Base-by-base conservation (phyloP, 2,329 filamentous ascomycete genomes). In the Microdochium bolleyi region DNA sequence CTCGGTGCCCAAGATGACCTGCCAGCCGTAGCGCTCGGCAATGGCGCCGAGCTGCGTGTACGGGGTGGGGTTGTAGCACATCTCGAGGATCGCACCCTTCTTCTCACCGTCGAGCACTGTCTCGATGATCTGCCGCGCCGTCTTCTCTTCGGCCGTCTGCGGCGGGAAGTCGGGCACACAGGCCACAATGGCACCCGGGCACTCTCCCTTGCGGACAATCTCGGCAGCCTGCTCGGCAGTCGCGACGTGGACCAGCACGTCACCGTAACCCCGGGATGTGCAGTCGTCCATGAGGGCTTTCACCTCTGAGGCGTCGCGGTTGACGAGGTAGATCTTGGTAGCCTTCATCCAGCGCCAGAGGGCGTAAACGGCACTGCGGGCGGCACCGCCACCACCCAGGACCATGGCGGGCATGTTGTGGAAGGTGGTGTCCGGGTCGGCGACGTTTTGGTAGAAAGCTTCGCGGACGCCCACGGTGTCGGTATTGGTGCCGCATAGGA, bases 161-260 rank as follows among this genome's bases (percentile, higher is more conserved):
- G 89, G 88, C n/a, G 83, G 75, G 58, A 88, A 84, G 67, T 94
- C 85, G 0, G 89, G 89, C 14, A 94, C 82, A 55, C 87, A 89
- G 1, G 85, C 80, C 2, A 92, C 84, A 2, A 90, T 80, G 0
- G 86, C 84, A 0, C 81, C 84, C 0, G 87, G 84, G 0, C 73
- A 73, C 50, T 80, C 76, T 22, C 41, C 41, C 13, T 3, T 7
- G n/a, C 21, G 41, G n/a, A 46, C 41, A 0, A 90, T 69, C 0
- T 56, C 55, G 46, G 73, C 62, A 0, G 86, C 88, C 63, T 90
- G 76, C n/a, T 74, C 72, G 0, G 80, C 74, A 1, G 78, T 81
- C 2, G 75, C 69, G 3, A 92, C 79, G 57, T 87, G 83, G 0
- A 83, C 57, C 1, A 92, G 68, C 21, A 73, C 71, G 50, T 79